phyloP scores from a whole-genome alignment of 208 protist genomes.

The Trypanosoma boissoni region DNA sequence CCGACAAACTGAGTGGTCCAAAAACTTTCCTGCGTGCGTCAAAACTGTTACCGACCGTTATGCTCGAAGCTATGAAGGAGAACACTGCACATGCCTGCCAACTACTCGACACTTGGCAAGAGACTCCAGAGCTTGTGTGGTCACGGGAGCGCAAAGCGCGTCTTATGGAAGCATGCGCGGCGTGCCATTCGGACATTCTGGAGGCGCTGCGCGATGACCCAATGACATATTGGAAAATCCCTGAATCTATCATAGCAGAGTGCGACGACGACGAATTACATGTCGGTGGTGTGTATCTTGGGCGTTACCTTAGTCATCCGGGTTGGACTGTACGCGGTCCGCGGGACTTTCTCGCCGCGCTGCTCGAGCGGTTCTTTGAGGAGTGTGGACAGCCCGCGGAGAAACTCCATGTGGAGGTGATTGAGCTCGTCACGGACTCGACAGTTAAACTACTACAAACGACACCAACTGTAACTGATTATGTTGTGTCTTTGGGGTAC shows the following conservation, averaged over 20 bases:
- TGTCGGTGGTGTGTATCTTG: conserved; percentile 83
- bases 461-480: conserved; percentile 49
- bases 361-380: conserved; percentile 59
- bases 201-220: conserved; percentile 28
- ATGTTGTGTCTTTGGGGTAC: conserved; percentile 69
- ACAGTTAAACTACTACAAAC: conserved; percentile 43
- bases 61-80: conserved; percentile 91
- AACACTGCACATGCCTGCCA: conserved; percentile 64
- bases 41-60: conserved; percentile 83
- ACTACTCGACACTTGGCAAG: conserved; percentile 84
- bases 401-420: conserved; percentile 4
- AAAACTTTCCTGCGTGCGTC: conserved; percentile 63
- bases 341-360: conserved; percentile 70
- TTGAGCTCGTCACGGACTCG: conserved; percentile 51
- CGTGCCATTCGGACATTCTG: conserved; percentile 33
- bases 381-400: conserved; percentile 20
- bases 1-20: conserved; percentile 88
- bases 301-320: conserved; percentile 68
- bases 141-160: conserved; percentile 58
- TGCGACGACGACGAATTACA: conserved; percentile 32
- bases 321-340: conserved; percentile 83
- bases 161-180: conserved; percentile 33
- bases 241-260: conserved; percentile 21
- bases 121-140: conserved; percentile 95
- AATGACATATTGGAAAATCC: conserved; percentile 44